Evolutionary conservation across 208 protist genomes (phyloP).

Genomic region (Trypanosoma cruzi): DNA sequence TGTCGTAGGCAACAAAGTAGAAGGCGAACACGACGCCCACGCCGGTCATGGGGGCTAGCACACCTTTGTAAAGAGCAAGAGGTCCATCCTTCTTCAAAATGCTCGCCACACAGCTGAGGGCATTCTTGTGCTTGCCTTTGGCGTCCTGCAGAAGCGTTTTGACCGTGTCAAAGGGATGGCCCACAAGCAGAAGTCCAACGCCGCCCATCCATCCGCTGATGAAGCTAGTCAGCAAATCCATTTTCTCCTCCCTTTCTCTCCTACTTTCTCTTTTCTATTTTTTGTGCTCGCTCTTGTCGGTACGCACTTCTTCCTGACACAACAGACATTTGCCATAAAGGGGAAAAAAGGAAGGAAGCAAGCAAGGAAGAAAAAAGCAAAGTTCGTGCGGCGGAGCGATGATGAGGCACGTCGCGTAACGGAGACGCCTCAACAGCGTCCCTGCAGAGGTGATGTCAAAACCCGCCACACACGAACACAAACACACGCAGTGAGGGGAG

Average conservation of each 20-base stretch:
- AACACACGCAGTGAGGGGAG: too few species aligned
- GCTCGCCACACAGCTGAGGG: conserved; percentile 9
- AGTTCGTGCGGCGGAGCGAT: background rate
- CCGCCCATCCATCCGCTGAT: conserved; percentile 44
- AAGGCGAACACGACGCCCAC: conserved; percentile 38
- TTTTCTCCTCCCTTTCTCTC: conserved; percentile 4
- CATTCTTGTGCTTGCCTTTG: conserved; percentile 15
- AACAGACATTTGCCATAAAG: background rate
- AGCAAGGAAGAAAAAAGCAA: conserved; percentile 27
- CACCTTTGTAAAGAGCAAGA: conserved; percentile 44
- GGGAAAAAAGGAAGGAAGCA: background rate
- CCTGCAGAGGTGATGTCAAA: too few species aligned
- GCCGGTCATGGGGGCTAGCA: conserved; percentile 33
- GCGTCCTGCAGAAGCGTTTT: conserved; percentile 53
- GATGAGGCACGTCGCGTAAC: too few species aligned
- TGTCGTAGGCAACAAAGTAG: conserved; percentile 49
- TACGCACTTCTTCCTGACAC: too few species aligned
- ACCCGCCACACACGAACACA: too few species aligned
- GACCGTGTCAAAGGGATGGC: conserved; percentile 60
- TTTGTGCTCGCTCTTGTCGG: too few species aligned
- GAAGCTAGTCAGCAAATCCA: conserved; percentile 32
- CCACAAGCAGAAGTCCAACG: conserved; percentile 31
- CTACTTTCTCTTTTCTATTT: too few species aligned
- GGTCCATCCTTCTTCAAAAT: conserved; percentile 31
- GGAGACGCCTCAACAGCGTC: too few species aligned